Evolutionary conservation across 176 grass and related monocot species (phyloP), one percentile per base, ranked within the genome.

Genomic region (Ananas comosus): DNA sequence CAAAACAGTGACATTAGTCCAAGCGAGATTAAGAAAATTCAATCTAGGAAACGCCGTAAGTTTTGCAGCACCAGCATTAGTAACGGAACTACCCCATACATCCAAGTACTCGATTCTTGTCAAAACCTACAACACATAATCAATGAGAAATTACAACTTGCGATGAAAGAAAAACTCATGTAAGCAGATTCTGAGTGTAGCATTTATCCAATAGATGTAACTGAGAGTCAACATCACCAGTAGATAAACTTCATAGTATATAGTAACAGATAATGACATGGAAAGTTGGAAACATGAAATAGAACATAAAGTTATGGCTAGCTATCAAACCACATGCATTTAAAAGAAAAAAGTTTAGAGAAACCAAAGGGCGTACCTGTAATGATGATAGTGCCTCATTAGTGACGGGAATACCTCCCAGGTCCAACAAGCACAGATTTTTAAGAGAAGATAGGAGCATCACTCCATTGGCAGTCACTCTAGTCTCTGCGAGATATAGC

Each of bases 61-160:
- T 47, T 73, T 28, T 54, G 71, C 71, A 80, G 80, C 81, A 83
- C 93, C 93, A 53, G 75, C 70, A 51, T 90, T 82, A 54, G 84
- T 79, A 68, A 79, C 79, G 83, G 81, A 76, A 76, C 84, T 92
- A 71, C 89, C 86, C 93, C 93, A 92, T 72, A 97, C 64, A 83
- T 97, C 89, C 83, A 97, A 80, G 58, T 92, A 70, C 63, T 97
- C 84, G 4, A 97, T 86, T 16, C n/a, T 64, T 78, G 73, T 87
- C 65, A 97, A 70, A 73, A 87, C 86, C 93, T 97, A 65, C 33
- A 87, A 53, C 12, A 83, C 64, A 27, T 78, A 48, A 70, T 14
- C 17, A 86, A 23, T 9, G 33, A 42, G 33, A 42, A 42, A 42
- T 42, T 42, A 42, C 33, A 42, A 42, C 33, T 42, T 8, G 33